These are phyloP conservation scores for Phytophthora aleatoria DNA, from an alignment of 352 stramenopile genomes.

Conservation along the genomic window DNA sequence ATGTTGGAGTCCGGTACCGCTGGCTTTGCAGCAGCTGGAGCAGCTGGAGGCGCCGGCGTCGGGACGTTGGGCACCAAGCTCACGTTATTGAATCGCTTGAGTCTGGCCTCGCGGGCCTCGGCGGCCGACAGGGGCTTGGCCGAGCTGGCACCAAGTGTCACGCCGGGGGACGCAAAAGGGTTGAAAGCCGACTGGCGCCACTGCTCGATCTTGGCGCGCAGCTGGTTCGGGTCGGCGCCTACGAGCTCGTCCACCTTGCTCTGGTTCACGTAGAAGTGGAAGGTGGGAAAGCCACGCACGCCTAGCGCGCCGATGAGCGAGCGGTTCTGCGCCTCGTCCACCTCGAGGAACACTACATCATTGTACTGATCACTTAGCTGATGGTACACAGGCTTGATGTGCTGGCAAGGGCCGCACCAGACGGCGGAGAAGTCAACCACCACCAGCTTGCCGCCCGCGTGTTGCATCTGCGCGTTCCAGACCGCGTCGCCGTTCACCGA, in stretches of 20 bases:
- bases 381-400: conserved; percentile 87
- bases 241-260: conserved; percentile 89
- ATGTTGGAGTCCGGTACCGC: conserved; percentile 47
- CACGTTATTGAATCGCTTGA: conserved; percentile 77
- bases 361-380: conserved; percentile 81
- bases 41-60: conserved; percentile 13
- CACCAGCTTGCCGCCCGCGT: conserved; percentile 86
- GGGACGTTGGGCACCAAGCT: conserved; percentile 51
- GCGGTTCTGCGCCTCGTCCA: conserved; percentile 85
- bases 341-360: conserved; percentile 89
- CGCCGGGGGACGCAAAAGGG: conserved; percentile 76
- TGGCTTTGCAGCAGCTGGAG: conserved; percentile 25
- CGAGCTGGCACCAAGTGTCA: conserved; percentile 53
- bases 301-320: conserved; percentile 80
- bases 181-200: conserved; percentile 88
- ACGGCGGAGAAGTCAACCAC: conserved; percentile 88
- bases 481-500: conserved; percentile 74
- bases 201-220: conserved; percentile 89
- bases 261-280: conserved; percentile 91
- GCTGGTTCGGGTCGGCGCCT: conserved; percentile 80
- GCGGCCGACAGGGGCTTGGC: conserved; percentile 40
- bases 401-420: conserved; percentile 87
- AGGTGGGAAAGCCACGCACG: conserved; percentile 89
- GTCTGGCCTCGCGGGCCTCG: conserved; percentile 77
- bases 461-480: conserved; percentile 81